Conservation (phyloP, 306 rosid species). For the Carpinus viminea region DNA sequence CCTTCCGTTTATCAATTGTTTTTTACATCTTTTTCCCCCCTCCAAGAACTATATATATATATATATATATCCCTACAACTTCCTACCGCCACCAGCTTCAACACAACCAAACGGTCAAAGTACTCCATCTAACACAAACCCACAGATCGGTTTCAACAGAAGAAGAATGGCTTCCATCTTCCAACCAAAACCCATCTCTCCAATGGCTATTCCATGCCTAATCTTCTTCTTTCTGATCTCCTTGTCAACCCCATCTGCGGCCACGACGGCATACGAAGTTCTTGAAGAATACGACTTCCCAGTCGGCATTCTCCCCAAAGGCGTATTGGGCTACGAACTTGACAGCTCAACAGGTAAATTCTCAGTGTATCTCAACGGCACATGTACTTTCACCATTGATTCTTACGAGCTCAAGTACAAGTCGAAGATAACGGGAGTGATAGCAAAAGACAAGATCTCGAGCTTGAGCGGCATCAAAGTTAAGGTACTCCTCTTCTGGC, state of each 20-base stretch:
- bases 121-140: neutral
- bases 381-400: slow-evolving; percentile 37
- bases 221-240: slow-evolving; percentile 28
- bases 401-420: slow-evolving; percentile 52
- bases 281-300: slow-evolving; percentile 52
- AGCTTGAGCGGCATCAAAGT: slow-evolving; percentile 47
- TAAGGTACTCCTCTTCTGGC: slow-evolving; percentile 47
- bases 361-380: slow-evolving; percentile 41
- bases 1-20: neutral
- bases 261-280: slow-evolving; percentile 40
- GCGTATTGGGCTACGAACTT: slow-evolving; percentile 41
- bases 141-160: neutral
- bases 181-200: slow-evolving; percentile 15
- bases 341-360: slow-evolving; percentile 49
- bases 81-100: neutral
- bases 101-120: slow-evolving; percentile 20
- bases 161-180: neutral
- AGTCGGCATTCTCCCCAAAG: slow-evolving; percentile 57
- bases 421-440: slow-evolving; percentile 48
- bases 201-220: slow-evolving; percentile 13
- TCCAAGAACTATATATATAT: neutral
- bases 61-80: neutral
- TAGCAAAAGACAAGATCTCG: slow-evolving; percentile 42
- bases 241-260: slow-evolving; percentile 20
- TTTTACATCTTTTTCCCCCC: neutral